Evolutionary conservation across 2,329 filamentous ascomycete genomes (phyloP), one percentile per base, ranked within the genome.

Genomic region (Hypomyces perniciosus): DNA sequence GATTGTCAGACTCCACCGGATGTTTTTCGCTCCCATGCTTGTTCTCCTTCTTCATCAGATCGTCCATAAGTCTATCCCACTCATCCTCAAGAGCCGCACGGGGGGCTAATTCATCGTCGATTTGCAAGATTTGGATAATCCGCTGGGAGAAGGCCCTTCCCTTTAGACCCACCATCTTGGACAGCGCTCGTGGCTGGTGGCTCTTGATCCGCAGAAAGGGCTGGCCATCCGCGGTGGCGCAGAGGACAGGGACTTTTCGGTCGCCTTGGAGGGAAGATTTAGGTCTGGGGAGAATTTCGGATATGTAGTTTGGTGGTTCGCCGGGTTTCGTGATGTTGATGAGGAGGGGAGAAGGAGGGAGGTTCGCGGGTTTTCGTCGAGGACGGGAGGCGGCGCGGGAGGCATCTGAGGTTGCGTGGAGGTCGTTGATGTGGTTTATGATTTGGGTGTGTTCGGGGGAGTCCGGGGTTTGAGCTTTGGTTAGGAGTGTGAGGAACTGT

Each of bases 181-280:
- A 78, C 20, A 91, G 66, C n/a, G 68, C 66, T 1, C 63, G 62
- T 2, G 84, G 77, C 64, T 90, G 84, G 4, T 83, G 83, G 64
- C 86, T 87, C 55, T 71, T 75, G 41, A 85, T 67, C 34, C 87
- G 80, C 29, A 92, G 65, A 60, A 90, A 85, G 1, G 85, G 80
- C 27, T 83, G 66, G 28, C 74, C 75, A 38, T 74, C 72, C 2
- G 82, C 74, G 4, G 78, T 75, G 31, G 77, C 69, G 35, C 62
- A 64, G 1, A 89, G 62, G 1, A 69, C 68, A 1, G 87, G 87
- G 2, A 88, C 72, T 42, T 77, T 62, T 13, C 56, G 59, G 20
- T 61, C 58, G 26, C 61, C 56, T 5, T 35, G 27, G 2, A 87
- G 70, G 26, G 71, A 63, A 2, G 68, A 58, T 2, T 70, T 68